Base-by-base conservation (phyloP, 2,329 filamentous ascomycete genomes). In the Bipolaris victoriae region DNA sequence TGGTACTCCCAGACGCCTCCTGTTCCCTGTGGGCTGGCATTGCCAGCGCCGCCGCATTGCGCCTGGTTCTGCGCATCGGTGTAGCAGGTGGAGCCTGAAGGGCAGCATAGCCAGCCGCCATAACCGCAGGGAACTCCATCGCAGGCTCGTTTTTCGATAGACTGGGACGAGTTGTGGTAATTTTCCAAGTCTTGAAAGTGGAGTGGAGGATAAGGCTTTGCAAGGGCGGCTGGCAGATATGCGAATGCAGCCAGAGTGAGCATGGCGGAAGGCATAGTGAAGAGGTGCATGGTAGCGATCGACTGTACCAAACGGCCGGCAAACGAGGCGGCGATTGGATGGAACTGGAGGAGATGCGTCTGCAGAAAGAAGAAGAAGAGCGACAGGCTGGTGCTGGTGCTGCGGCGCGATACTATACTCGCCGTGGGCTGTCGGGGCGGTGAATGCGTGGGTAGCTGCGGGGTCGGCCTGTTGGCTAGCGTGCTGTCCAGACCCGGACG, bases 221-320 rank as follows among this genome's bases (percentile, higher is more conserved):
- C 71, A n/a, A 59, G 84, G 79, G 64, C 89, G 84, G 69, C 82
- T 83, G 64, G 78, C 83, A 55, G 82, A 83, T 10, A 78, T 43
- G 79, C 55, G 45, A 71, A 37, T 13, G 78, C 82, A 41, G 77
- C 77, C 49, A 74, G 61, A 52, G 65, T 68, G 57, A 71, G 39
- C 80, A 88, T 66, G 91, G 68, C 97, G 91, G 52, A 85, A 90
- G 61, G 94, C 96, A 79, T 77, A 95, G 53, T 58, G 57, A 71
- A 64, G 31, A 69, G 58, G 55, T 70, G 64, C 72, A 75, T 74
- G 56, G 61, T 57, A 39, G 49, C 33, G 53, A 50, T 48, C 33
- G 58, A 35, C 47, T 40, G 52, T 50, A 52, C 49, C 54, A 58
- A 50, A 50, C 44, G 31, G 53, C 46, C 54, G 52, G 46, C 29